A percentile compares a stretch with the other conserved stretches of the same genome.
These are phyloP conservation scores for Heritiera littoralis DNA, from an alignment of 345 rosid species.

Conservation along the genomic window DNA sequence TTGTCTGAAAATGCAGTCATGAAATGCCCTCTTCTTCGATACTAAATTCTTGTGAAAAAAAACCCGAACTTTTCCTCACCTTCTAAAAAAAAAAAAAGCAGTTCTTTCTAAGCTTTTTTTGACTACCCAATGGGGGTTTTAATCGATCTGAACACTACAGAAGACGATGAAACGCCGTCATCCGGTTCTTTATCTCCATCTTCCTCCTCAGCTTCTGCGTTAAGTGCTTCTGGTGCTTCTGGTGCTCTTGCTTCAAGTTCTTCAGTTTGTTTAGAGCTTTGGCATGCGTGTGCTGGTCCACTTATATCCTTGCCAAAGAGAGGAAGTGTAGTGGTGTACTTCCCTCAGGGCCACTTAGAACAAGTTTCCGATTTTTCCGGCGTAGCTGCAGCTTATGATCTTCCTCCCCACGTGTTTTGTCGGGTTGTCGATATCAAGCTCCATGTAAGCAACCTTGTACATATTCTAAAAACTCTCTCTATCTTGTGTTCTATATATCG, in stretches of 20 bases:
- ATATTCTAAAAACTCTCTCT: neutral
- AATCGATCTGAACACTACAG: slow-evolving; percentile 93
- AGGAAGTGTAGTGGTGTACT: slow-evolving; percentile 79
- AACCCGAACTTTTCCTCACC: neutral
- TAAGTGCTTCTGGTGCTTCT: slow-evolving; percentile 38
- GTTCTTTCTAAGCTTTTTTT: neutral
- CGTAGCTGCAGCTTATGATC: slow-evolving; percentile 50
- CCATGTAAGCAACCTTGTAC: slow-evolving; percentile 51
- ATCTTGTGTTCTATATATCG: neutral
- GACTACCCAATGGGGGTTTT: slow-evolving; percentile 60
- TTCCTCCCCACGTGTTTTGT: slow-evolving; percentile 85
- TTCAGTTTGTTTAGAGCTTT: slow-evolving; percentile 79
- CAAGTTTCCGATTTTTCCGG: slow-evolving; percentile 66
- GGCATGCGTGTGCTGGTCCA: slow-evolving; percentile 99
- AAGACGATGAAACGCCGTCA: slow-evolving; percentile 79
- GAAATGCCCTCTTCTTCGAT: slow-evolving; percentile 28
- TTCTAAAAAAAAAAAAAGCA: neutral
- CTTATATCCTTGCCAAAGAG: slow-evolving; percentile 82
- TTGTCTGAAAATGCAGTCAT: slow-evolving; percentile 38
- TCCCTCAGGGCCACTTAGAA: slow-evolving; percentile 96
- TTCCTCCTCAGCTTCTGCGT: slow-evolving; percentile 55
- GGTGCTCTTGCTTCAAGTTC: slow-evolving; percentile 41
- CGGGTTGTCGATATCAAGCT: slow-evolving; percentile 94
- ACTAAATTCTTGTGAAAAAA: neutral
- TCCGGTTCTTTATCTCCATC: slow-evolving; percentile 69